Conservation (phyloP, 2,329 filamentous ascomycete species). For the Diplodia mutila region DNA sequence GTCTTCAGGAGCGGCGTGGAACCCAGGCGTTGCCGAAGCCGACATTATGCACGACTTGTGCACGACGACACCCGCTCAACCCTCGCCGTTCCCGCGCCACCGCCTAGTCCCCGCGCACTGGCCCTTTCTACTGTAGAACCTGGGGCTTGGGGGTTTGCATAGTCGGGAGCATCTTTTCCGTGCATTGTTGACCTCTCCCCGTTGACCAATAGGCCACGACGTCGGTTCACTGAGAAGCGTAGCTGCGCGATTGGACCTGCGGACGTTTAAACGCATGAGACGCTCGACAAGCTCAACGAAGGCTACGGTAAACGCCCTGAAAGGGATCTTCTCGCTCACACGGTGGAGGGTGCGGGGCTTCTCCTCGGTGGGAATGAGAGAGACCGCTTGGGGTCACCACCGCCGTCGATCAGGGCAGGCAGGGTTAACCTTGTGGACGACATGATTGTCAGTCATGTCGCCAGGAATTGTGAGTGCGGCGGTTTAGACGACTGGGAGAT, state of each 20-base stretch:
- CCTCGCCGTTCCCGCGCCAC: neutral
- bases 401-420: slow-evolving; percentile 38
- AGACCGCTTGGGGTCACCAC: slow-evolving; percentile 42
- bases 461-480: slow-evolving; percentile 29
- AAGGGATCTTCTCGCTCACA: slow-evolving; percentile 40
- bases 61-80: neutral
- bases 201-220: no score
- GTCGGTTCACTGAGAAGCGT: no score
- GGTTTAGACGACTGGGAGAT: no score
- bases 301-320: slow-evolving; percentile 43
- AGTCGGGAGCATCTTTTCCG: no score
- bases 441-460: slow-evolving; percentile 30
- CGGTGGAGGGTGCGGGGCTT: slow-evolving; percentile 42
- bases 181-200: no score
- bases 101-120: neutral
- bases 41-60: neutral
- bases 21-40: neutral
- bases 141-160: neutral
- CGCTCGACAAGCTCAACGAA: slow-evolving; percentile 46
- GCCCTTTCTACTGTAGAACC: no score
- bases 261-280: no score
- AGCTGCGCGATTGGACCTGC: no score
- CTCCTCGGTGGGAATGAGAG: slow-evolving; percentile 38
- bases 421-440: slow-evolving; percentile 36
- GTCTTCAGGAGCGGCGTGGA: no score